These are phyloP conservation scores for Macadamia integrifolia DNA, from an alignment of 164 flowering plant species.

Conservation along the genomic window DNA sequence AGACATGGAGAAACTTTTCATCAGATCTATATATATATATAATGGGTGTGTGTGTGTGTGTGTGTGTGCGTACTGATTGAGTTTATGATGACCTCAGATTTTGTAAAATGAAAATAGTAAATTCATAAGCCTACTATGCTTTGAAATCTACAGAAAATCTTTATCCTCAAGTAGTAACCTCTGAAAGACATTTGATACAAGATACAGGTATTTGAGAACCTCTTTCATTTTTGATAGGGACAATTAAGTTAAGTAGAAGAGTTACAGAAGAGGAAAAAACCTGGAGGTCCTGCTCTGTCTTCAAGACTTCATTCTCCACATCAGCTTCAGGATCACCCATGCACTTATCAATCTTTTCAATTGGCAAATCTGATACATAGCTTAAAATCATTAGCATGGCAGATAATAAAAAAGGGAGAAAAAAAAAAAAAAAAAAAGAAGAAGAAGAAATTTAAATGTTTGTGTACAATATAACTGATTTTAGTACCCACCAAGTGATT, in stretches of 20 bases:
- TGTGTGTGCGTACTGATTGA: too few relatives aligned
- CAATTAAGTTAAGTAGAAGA: neutral
- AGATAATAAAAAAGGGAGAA: neutral
- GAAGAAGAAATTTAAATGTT: neutral
- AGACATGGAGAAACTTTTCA: neutral
- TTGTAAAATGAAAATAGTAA: too few relatives aligned
- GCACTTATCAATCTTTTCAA: conserved; percentile 72
- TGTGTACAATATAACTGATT: neutral
- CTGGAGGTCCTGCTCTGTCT: conserved; percentile 76
- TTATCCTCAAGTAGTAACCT: too few relatives aligned
- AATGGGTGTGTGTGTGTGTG: too few relatives aligned
- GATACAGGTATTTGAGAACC: too few relatives aligned
- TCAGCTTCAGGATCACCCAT: conserved; percentile 91
- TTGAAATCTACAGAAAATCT: too few relatives aligned
- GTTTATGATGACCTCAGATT: neutral
- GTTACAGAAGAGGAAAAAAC: conserved; percentile 19
- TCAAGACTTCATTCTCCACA: conserved; percentile 64
- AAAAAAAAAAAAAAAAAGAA: neutral
- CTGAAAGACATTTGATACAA: too few relatives aligned
- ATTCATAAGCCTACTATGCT: too few relatives aligned
- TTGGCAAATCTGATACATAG: conserved; percentile 42
- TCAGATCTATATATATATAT: neutral
- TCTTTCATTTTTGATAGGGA: too few relatives aligned
- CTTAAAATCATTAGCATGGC: neutral
- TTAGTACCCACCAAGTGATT: conserved; percentile 53